Evolutionary conservation across 192 early-diverging fungal genomes (phyloP), one percentile per base, ranked within the genome.

Genomic region (Backusella mclennaniae): DNA sequence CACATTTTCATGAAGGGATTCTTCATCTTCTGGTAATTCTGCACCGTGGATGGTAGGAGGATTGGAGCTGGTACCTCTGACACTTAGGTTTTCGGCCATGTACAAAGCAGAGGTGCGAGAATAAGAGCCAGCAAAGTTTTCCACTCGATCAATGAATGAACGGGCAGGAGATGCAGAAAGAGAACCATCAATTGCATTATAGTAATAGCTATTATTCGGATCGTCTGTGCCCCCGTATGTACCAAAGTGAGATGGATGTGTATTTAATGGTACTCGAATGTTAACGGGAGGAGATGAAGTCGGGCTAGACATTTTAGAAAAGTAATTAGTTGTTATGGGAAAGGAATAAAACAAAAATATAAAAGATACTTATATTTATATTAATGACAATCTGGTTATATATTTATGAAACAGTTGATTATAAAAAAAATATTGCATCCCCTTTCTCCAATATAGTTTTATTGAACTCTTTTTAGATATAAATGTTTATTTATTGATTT

Each of bases 81-180:
- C 6, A 5, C 68, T 69, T 2, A 80, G 1, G n/a, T 80, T 80
- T 8, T 80, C 79, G 6, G 79, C 79, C 70, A 80, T 72, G 35
- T 76, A 80, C 4, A 76, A 53, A 29, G 69, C 71, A 42, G 79
- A 76, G 14, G 79, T 67, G n/a, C 79, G 75, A 42, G 79, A 70
- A n/a, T 80, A 80, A 4, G 79, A 76, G 1, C 75, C 74, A 35
- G 75, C 79, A 72, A 80, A 80, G 35, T 67, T 72, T 49, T 53
- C 70, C 7, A 80, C 6, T 29, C 71, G 31, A 23, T 44, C 31
- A 41, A 66, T 15, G n/a, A 78, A 38, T 26, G 77, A 68, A 26
- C 38, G 71, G 0, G 33, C 29, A 14, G 56, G 68, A 69, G 68
- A 39, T 41, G n/a, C 38, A 38, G 35, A 39, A 39, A 36, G 19